These are phyloP conservation scores for Apium graveolens DNA, from an alignment of 129 eudicot genomes.

Conservation along the genomic window DNA sequence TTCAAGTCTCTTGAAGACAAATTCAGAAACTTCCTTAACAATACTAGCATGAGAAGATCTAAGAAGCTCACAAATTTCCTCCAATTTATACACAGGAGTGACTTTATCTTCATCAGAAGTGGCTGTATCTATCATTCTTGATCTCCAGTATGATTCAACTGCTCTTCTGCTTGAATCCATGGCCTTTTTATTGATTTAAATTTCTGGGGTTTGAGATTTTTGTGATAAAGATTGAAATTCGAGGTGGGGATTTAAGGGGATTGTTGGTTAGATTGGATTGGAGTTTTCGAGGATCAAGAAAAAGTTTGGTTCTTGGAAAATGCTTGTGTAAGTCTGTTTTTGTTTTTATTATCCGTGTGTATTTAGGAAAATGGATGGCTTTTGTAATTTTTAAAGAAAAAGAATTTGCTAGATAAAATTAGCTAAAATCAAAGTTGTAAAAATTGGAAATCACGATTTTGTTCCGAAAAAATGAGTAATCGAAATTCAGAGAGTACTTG, in stretches of 20 bases:
- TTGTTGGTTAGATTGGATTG: not conserved
- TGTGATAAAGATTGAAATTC: not conserved
- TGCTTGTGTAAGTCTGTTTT: too few relatives aligned
- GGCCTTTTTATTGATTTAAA: not conserved
- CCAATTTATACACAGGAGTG: constrained; percentile 85
- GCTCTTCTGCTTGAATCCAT: constrained; percentile 99
- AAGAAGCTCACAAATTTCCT: constrained; percentile 86
- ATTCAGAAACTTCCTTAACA: constrained; percentile 72
- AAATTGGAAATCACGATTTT: too few relatives aligned
- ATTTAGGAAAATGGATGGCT: too few relatives aligned
- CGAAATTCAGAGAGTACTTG: too few relatives aligned
- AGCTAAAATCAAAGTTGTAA: too few relatives aligned
- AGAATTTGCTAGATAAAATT: too few relatives aligned
- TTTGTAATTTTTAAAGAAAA: too few relatives aligned
- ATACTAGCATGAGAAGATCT: constrained; percentile 69
- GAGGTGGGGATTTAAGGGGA: not conserved
- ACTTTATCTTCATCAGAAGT: constrained; percentile 95
- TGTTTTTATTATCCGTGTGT: too few relatives aligned
- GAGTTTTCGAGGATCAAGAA: not conserved
- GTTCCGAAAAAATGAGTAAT: too few relatives aligned
- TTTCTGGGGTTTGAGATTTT: not conserved
- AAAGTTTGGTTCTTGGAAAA: too few relatives aligned
- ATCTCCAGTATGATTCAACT: constrained; percentile 96
- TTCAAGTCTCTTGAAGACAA: constrained; percentile 70
- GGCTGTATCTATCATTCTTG: constrained; percentile 72